phyloP scores from a whole-genome alignment of 805 yeast species.

The Kuraishia ogatae region DNA sequence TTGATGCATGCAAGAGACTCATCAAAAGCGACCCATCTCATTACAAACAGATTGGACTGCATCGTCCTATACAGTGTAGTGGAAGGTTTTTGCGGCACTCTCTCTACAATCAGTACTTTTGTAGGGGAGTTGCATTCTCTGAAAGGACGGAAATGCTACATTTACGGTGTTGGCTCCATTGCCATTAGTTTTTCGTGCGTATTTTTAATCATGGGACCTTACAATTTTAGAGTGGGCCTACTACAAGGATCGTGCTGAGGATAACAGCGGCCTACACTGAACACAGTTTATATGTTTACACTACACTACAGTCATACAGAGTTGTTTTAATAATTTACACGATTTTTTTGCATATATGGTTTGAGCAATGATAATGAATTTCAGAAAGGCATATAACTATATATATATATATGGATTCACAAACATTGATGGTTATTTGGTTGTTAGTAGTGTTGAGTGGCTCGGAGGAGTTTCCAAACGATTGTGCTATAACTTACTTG shows the following conservation, averaged over 20 bases:
- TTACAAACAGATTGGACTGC: conserved; percentile 27
- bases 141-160: conserved; percentile 24
- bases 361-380: not conserved
- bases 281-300: not conserved
- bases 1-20: conserved; percentile 23
- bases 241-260: not conserved
- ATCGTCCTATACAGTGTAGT: conserved; percentile 45
- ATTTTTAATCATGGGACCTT: conserved; percentile 61
- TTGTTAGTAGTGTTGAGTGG: too few species aligned
- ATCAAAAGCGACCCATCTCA: conserved; percentile 11
- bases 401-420: too few species aligned
- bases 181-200: conserved; percentile 36
- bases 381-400: not conserved
- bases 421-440: too few species aligned
- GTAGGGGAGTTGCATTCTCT: conserved; percentile 51
- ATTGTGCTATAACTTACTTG: not conserved
- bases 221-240: conserved; percentile 57
- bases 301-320: too few species aligned
- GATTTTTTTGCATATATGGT: too few species aligned
- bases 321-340: not conserved
- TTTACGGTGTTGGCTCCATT: conserved; percentile 44
- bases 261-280: not conserved
- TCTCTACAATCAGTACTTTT: conserved; percentile 74
- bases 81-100: conserved; percentile 63
- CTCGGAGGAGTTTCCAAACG: too few species aligned